A percentile compares a stretch with the other conserved stretches of the same genome.
Evolutionary conservation across 495 filamentous ascomycete species (phyloP).

Genomic region (Staphylotrichum tortipilum): DNA sequence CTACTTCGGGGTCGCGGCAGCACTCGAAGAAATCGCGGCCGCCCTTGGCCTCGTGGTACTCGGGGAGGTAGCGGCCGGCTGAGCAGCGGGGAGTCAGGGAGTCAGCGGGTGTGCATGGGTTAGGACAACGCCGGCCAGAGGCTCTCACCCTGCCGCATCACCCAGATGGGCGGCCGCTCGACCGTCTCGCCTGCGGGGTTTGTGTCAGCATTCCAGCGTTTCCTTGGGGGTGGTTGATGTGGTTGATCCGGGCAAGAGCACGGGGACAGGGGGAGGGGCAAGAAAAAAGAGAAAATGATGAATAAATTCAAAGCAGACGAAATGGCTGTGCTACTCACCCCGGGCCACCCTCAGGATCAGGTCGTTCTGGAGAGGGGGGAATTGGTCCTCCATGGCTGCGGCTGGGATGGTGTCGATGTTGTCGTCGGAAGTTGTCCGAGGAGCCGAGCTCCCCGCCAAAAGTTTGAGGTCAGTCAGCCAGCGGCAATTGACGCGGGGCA

Average conservation of each 20-base stretch:
- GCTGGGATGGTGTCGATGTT: background rate
- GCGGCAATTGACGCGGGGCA: conserved; percentile 1
- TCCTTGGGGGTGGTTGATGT: too few relatives aligned
- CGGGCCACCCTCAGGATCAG: conserved; percentile 77
- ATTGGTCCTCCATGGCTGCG: conserved; percentile 31
- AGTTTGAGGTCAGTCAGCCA: too few relatives aligned
- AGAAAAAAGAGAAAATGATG: background rate
- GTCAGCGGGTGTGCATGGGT: conserved; percentile 9
- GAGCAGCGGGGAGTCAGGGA: too few relatives aligned
- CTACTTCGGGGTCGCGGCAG: conserved; percentile 86
- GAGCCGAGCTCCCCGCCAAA: conserved; percentile 8
- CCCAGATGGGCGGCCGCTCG: conserved; percentile 90
- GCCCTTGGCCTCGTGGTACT: conserved; percentile 93
- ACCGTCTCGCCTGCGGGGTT: conserved; percentile 77
- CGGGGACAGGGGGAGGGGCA: background rate
- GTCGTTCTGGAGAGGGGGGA: conserved; percentile 82
- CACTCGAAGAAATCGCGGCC: conserved; percentile 90
- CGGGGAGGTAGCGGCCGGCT: conserved; percentile 96
- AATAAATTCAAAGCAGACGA: background rate
- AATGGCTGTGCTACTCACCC: conserved; percentile 44
- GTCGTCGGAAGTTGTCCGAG: background rate
- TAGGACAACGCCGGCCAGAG: conserved; percentile 8
- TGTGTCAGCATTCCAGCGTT: conserved; percentile 4
- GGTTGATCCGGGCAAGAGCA: too few relatives aligned
- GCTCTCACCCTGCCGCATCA: conserved; percentile 87